Evolutionary conservation across 2,329 filamentous ascomycete genomes (phyloP), one percentile per base, ranked within the genome.

Genomic region (Diaporthe amygdali): DNA sequence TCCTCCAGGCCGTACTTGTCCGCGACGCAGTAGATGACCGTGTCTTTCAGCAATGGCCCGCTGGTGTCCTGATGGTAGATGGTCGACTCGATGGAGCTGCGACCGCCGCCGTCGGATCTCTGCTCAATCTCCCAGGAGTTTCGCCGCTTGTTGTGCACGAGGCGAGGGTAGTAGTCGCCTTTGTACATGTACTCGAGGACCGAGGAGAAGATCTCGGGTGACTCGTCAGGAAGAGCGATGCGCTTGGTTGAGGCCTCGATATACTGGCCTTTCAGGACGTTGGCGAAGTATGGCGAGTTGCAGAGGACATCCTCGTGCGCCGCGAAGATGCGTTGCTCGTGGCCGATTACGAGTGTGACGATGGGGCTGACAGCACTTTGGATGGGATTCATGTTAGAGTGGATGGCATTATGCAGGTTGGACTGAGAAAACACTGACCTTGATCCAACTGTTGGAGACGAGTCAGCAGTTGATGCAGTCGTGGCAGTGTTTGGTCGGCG

Each of bases 141-240:
- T 69, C 90, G 89, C 74, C 92, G 91, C 85, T 95, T 94, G 84
- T 96, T 94, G 82, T 94, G 94, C 70, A 94, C 83, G 30, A 97
- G 87, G 22, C 93, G 92, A 3, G 95, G 95, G 76, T 92, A 95
- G 84, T 97, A 97, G 82, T 97, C 95, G 74, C 95, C 95, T 83
- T 97, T 97, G 88, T 97, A 97, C 70, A 98, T 90, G 76, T 93
- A 97, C 80, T 98, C 95, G 70, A 98, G 90, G 14, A 98, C 88
- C 7, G 93, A 95, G 9, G 94, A 97, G 82, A 98, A 95, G 77
- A 97, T 92, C 80, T 97, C 94, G 25, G 95, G 94, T 76, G 95
- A 92, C 81, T 97, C 95, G 72, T 96, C 91, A 1, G 94, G 92
- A 2, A 97, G 89, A 66, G 92, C 88, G 79, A 97, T 92, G 68